phyloP scores from a whole-genome alignment of 306 rosid genomes.

The Prosopis cineraria region DNA sequence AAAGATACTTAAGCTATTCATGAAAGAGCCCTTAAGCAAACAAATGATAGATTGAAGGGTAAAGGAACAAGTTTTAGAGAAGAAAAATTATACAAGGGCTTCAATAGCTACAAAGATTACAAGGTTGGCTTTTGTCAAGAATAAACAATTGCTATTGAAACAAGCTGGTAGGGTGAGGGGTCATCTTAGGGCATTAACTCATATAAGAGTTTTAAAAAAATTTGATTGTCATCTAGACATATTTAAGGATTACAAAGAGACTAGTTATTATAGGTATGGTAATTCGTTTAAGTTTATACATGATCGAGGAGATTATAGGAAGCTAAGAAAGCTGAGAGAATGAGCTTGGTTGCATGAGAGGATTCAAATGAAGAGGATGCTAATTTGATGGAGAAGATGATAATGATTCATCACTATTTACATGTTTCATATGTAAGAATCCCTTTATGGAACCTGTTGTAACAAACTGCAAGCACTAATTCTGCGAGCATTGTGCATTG shows the following conservation, averaged over 20 bases:
- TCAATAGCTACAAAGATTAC: conserved; percentile 67
- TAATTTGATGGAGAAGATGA: conserved; percentile 47
- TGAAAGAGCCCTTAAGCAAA: conserved; percentile 75
- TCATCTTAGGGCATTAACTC: conserved; percentile 89
- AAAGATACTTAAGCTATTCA: conserved; percentile 77
- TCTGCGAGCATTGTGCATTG: conserved; percentile 85
- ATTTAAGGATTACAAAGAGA: conserved; percentile 88
- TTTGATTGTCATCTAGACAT: conserved; percentile 92
- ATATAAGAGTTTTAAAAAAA: conserved; percentile 76
- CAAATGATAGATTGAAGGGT: conserved; percentile 63
- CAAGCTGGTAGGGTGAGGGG: conserved; percentile 89
- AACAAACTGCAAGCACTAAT: conserved; percentile 83
- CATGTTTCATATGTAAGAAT: conserved; percentile 79
- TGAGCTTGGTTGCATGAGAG: conserved; percentile 65
- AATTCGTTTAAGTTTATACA: conserved; percentile 89
- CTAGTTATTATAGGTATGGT: conserved; percentile 86
- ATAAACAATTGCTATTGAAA: conserved; percentile 77
- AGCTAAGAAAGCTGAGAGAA: conserved; percentile 78
- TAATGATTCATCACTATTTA: conserved; percentile 65
- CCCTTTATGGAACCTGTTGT: conserved; percentile 84
- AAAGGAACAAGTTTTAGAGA: conserved; percentile 44
- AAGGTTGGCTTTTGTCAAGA: conserved; percentile 88
- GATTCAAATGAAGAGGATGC: conserved; percentile 48
- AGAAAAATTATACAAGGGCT: conserved; percentile 68
- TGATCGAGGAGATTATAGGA: conserved; percentile 94